These are phyloP conservation scores for Colletotrichum australisinense DNA, from an alignment of 2,329 filamentous ascomycete species.

Conservation along the genomic window DNA sequence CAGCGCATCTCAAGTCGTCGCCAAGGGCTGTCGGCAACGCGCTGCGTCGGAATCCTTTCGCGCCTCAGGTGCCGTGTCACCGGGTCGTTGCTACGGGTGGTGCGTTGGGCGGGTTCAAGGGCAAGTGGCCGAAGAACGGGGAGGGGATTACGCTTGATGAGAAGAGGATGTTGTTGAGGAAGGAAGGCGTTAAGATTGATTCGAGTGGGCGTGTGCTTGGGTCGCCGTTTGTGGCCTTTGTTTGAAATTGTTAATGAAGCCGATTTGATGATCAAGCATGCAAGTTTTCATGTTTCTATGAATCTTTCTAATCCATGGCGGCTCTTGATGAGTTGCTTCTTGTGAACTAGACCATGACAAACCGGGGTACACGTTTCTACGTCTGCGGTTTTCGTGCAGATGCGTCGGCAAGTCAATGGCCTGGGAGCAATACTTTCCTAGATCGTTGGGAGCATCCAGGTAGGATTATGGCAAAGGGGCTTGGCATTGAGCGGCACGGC, in stretches of 20 bases:
- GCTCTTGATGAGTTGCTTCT: not conserved
- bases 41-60: conserved; percentile 83
- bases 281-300: not conserved
- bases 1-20: conserved; percentile 75
- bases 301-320: no score
- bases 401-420: not conserved
- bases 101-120: conserved; percentile 86
- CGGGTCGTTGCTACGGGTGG: conserved; percentile 81
- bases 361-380: not conserved
- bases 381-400: not conserved
- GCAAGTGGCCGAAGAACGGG: conserved; percentile 90
- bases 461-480: not conserved
- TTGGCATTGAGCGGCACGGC: not conserved
- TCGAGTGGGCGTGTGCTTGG: conserved; percentile 69
- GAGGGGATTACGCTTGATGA: conserved; percentile 68
- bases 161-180: conserved; percentile 70
- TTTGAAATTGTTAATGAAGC: conserved; percentile 31
- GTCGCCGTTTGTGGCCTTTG: conserved; percentile 61
- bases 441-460: not conserved
- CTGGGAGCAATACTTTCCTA: not conserved
- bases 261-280: not conserved
- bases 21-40: conserved; percentile 84
- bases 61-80: conserved; percentile 85
- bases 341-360: not conserved
- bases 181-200: conserved; percentile 75